Base-by-base conservation (phyloP, 306 rosid genomes). In the Arachis stenosperma region DNA sequence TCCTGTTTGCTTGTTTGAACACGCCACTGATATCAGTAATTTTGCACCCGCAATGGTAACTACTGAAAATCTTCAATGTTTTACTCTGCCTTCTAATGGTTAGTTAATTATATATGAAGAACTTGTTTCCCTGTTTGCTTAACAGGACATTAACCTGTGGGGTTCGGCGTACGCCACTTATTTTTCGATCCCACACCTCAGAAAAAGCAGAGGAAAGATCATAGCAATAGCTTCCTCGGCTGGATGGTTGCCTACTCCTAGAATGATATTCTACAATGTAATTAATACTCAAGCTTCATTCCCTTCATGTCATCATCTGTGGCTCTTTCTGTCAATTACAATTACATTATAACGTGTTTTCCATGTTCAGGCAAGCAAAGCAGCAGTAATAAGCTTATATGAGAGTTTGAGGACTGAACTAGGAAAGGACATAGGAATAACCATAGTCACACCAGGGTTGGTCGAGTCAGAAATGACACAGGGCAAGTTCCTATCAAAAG, bases 111-210 rank as follows among this genome's bases (percentile, higher is more conserved):
- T 22, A 17, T 22, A 22, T 22, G 27, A 22, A 22, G 27, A 22
- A 22, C 37, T 33, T 33, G 4, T 33, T 33, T 33, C 37, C 37
- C 37, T 33, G 37, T 33, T 33, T 33, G 37, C 51, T 63, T 61
- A 55, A 74, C 63, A 91, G 92, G 90, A 86, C 65, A 78, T 70
- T 56, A 91, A 89, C 78, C 85, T 89, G 64, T 87, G 91, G 96
- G 96, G 91, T 77, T 79, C 84, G 0, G 88, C 81, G 0, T 86
- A 79, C 41, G 13, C 79, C 50, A 83, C 88, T 15, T 79, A 89
- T 52, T 85, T 79, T 66, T 87, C 93, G 39, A 73, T 86, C 44
- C 90, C 93, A 6, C 82, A 83, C 80, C 88, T 92, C 0, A 86
- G 75, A 71, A 59, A 17, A 65, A 74, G 69, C 82, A 81, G 41